These are phyloP conservation scores for Cladosporium sp. DNA, from an alignment of 2,329 filamentous ascomycete species.

Conservation along the genomic window DNA sequence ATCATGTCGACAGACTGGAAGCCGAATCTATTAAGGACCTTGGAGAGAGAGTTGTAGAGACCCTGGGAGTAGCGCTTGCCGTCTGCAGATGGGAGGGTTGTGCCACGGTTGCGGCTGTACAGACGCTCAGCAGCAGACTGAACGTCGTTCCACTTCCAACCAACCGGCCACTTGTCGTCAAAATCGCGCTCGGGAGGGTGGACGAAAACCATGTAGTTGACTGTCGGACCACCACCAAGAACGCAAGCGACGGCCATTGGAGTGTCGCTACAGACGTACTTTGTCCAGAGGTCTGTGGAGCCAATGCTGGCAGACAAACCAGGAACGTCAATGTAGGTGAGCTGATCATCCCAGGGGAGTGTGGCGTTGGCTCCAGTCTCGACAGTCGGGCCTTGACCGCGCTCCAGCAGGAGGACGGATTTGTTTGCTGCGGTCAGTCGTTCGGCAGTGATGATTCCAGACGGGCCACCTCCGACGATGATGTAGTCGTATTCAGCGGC, in stretches of 20 bases:
- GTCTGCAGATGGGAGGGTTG: conserved; percentile 59
- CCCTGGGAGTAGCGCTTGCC: conserved; percentile 60
- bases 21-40: conserved; percentile 53
- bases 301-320: conserved; percentile 40
- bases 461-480: conserved; percentile 55
- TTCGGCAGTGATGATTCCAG: conserved; percentile 54
- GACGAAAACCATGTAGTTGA: conserved; percentile 63
- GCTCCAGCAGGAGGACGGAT: conserved; percentile 55
- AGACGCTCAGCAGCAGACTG: conserved; percentile 53
- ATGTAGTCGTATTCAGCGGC: conserved; percentile 48
- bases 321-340: conserved; percentile 66
- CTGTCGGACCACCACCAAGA: conserved; percentile 59
- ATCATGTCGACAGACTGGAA: conserved; percentile 61
- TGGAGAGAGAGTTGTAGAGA: conserved; percentile 57
- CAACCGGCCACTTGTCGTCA: conserved; percentile 64
- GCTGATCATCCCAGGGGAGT: conserved; percentile 56
- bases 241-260: conserved; percentile 68
- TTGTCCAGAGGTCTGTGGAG: conserved; percentile 13
- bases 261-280: conserved; percentile 60
- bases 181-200: conserved; percentile 62
- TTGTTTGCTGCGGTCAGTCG: conserved; percentile 58
- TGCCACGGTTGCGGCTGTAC: conserved; percentile 64
- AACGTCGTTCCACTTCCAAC: conserved; percentile 64
- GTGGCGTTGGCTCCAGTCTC: conserved; percentile 57
- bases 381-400: conserved; percentile 50